These are phyloP conservation scores for Keithomyces neogunnii DNA, from an alignment of 2,329 filamentous ascomycete species.

Conservation along the genomic window DNA sequence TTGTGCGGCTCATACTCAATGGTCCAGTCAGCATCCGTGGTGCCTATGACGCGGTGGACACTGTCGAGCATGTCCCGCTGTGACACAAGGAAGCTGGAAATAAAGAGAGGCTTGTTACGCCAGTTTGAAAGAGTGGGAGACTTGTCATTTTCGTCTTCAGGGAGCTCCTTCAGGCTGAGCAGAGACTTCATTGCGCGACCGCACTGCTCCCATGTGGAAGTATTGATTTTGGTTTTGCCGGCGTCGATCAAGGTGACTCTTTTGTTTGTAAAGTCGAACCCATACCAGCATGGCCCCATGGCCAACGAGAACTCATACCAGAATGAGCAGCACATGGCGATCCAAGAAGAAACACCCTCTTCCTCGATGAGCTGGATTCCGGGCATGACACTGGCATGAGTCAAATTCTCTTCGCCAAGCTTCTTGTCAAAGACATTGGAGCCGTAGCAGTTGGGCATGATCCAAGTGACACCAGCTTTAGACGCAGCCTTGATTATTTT, in stretches of 20 bases:
- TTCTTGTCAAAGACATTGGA: slow-evolving; percentile 37
- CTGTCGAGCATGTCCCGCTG: slow-evolving; percentile 59
- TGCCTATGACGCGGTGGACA: slow-evolving; percentile 49
- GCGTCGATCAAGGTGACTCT: slow-evolving; percentile 40
- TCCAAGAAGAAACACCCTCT: slow-evolving; percentile 29
- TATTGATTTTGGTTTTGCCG: slow-evolving; percentile 33
- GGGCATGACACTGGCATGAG: slow-evolving; percentile 14
- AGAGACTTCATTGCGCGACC: slow-evolving; percentile 42
- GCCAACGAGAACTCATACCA: slow-evolving; percentile 47
- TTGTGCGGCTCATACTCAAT: slow-evolving; percentile 34
- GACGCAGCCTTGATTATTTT: slow-evolving; percentile 33
- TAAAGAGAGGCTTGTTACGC: slow-evolving; percentile 38
- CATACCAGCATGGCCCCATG: slow-evolving; percentile 28
- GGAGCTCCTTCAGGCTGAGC: slow-evolving; percentile 38
- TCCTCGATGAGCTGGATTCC: slow-evolving; percentile 28
- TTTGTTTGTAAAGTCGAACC: slow-evolving; percentile 38
- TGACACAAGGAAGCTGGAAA: slow-evolving; percentile 48
- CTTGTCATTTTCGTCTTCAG: slow-evolving; percentile 25
- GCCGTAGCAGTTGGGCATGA: slow-evolving; percentile 45
- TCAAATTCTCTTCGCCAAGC: slow-evolving; percentile 21
- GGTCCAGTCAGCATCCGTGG: slow-evolving; percentile 48
- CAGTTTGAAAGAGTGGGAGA: slow-evolving; percentile 25
- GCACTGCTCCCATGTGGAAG: slow-evolving; percentile 44
- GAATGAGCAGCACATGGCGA: slow-evolving; percentile 43
- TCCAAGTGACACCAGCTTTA: slow-evolving; percentile 39